Conservation (phyloP, 495 filamentous ascomycete genomes). For the Hamigera avellanea region DNA sequence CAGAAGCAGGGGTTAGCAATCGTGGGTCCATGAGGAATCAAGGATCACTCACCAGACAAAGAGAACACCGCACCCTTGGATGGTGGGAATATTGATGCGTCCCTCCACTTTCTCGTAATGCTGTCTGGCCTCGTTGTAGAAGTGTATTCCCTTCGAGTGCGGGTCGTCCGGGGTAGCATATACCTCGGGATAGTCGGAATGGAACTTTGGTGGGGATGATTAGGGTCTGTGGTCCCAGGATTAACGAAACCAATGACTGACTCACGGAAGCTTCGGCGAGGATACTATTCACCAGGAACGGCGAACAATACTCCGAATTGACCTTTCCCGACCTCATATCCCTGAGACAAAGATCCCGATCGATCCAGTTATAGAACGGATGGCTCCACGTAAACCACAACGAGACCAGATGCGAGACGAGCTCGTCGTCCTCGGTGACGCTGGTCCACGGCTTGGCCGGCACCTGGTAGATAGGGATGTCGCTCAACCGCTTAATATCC, state of each 20-base stretch:
- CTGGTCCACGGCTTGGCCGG: slow-evolving; percentile 35
- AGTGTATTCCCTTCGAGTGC: slow-evolving; percentile 12
- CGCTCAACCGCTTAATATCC: slow-evolving; percentile 11
- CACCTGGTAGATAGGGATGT: slow-evolving; percentile 17
- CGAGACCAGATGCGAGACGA: slow-evolving; percentile 37
- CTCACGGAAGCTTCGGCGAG: slow-evolving; percentile 22
- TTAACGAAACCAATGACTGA: neutral
- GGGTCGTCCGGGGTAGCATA: slow-evolving; percentile 5
- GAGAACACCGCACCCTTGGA: slow-evolving; percentile 9
- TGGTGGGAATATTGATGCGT: slow-evolving; percentile 2
- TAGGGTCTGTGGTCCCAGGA: no score
- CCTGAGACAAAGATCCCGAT: slow-evolving; percentile 27
- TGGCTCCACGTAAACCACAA: slow-evolving; percentile 35
- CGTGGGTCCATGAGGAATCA: neutral
- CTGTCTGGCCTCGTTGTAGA: slow-evolving; percentile 13
- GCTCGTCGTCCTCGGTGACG: slow-evolving; percentile 30
- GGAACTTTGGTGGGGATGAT: slow-evolving; percentile 9
- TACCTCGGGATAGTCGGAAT: slow-evolving; percentile 13
- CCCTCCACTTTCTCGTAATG: slow-evolving; percentile 7
- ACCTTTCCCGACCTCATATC: slow-evolving; percentile 23
- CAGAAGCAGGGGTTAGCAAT: neutral
- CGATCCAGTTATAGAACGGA: slow-evolving; percentile 28
- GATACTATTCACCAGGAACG: slow-evolving; percentile 36
- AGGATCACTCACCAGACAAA: slow-evolving; percentile 4
- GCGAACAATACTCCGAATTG: slow-evolving; percentile 26